Percentiles rank a stretch among this genome's conserved stretches.
Conservation (phyloP, 352 stramenopile species). For the Globisporangium lucens region DNA sequence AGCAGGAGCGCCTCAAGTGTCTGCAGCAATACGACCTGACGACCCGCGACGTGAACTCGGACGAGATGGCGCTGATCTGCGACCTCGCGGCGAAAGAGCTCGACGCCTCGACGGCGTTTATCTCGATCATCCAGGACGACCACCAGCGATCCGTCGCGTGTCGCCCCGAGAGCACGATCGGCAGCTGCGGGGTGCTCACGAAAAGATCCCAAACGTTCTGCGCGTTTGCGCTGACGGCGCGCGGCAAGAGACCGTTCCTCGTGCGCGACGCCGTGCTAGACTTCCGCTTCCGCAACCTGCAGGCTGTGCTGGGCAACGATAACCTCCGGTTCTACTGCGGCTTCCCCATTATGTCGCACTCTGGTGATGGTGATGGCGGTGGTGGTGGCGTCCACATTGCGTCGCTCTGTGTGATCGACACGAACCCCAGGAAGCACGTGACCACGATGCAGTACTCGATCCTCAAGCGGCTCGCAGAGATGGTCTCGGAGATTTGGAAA, state of each 20-base stretch:
- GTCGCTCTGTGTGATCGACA: slow-evolving; percentile 44
- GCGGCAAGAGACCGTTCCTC: slow-evolving; percentile 32
- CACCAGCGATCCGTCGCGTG: slow-evolving; percentile 24
- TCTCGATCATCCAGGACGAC: slow-evolving; percentile 35
- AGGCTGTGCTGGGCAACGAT: slow-evolving; percentile 24
- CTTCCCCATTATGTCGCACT: slow-evolving; percentile 33
- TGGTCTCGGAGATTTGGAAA: slow-evolving; percentile 17
- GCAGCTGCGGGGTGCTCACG: slow-evolving; percentile 12
- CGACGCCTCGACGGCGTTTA: slow-evolving; percentile 29
- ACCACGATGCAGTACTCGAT: slow-evolving; percentile 65
- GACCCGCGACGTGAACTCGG: slow-evolving; percentile 20
- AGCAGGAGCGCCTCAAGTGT: slow-evolving; percentile 26
- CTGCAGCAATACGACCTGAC: slow-evolving; percentile 29
- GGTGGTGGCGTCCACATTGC: slow-evolving; percentile 21
- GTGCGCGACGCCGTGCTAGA: slow-evolving; percentile 43
- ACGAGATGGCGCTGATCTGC: slow-evolving; percentile 45
- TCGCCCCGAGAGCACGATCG: neutral
- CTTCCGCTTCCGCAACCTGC: slow-evolving; percentile 52
- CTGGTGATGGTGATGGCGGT: neutral
- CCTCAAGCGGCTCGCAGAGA: slow-evolving; percentile 38
- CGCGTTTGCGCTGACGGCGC: slow-evolving; percentile 29
- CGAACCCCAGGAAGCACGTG: slow-evolving; percentile 38
- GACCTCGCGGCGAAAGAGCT: slow-evolving; percentile 53
- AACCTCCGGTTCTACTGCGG: slow-evolving; percentile 43
- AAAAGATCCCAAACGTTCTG: slow-evolving; percentile 36